Conservation (phyloP, 225 moss, liverwort and hornwort species). For the Marchantia paleacea region DNA sequence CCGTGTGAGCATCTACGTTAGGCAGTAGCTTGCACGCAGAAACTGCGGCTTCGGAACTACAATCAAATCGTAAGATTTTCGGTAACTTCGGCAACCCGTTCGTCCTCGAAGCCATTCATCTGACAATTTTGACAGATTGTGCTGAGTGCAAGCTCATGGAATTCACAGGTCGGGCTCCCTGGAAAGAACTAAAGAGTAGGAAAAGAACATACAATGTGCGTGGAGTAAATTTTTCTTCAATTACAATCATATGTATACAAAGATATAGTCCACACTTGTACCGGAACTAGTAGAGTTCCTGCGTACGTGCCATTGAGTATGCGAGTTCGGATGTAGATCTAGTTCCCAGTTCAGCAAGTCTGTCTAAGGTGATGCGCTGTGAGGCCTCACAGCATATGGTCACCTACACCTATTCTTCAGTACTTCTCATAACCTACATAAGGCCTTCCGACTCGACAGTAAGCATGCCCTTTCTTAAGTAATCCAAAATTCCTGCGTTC, state of each 20-base stretch:
- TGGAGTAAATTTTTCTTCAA: neutral
- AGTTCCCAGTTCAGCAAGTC: neutral
- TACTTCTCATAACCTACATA: neutral
- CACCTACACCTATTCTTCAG: no score
- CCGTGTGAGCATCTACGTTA: no score
- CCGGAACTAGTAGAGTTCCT: neutral
- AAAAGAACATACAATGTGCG: no score
- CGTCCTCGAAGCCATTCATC: no score
- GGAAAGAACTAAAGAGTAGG: no score
- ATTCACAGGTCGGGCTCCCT: no score
- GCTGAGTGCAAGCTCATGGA: no score
- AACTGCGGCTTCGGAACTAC: no score
- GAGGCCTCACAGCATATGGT: neutral
- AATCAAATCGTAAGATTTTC: no score
- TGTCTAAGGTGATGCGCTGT: neutral
- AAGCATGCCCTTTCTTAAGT: neutral
- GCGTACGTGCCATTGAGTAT: neutral
- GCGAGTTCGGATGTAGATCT: neutral
- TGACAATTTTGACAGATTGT: no score
- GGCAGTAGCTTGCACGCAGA: no score
- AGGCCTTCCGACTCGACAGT: neutral
- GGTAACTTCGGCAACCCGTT: no score
- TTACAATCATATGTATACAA: constrained; percentile 5
- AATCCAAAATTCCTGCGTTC: neutral
- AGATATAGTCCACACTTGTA: neutral